Conservation (phyloP, 2,329 filamentous ascomycete genomes). For the Ustilaginoidea virens region DNA sequence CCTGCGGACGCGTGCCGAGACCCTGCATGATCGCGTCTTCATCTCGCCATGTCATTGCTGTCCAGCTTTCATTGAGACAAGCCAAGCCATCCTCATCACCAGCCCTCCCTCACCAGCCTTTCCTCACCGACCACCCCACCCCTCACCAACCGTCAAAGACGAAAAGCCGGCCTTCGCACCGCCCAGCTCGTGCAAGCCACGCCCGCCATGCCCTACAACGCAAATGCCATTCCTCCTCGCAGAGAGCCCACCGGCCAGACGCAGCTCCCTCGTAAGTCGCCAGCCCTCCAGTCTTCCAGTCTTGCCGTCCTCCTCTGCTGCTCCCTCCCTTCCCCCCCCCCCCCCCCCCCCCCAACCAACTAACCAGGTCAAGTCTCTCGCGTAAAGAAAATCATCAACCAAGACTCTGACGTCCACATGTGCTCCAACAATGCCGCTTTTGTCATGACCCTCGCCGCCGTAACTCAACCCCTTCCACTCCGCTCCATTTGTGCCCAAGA, state of each 20-base stretch:
- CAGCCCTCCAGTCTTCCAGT: not conserved
- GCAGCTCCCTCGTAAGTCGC: constrained; percentile 60
- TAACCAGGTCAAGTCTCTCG: constrained; percentile 51
- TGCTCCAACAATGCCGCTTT: constrained; percentile 93
- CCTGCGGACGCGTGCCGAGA: no score
- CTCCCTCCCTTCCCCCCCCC: not conserved
- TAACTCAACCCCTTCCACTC: constrained; percentile 20
- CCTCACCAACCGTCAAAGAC: no score
- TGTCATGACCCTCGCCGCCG: constrained; percentile 79
- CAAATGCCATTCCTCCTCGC: constrained; percentile 61
- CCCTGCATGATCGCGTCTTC: no score
- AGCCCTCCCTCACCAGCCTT: no score
- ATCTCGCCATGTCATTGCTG: no score
- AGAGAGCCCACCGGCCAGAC: constrained; percentile 76
- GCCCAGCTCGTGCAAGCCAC: no score
- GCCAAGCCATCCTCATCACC: no score
- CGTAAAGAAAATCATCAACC: constrained; percentile 87
- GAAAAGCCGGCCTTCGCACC: no score
- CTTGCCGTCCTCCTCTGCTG: constrained; percentile 2
- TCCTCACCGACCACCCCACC: no score
- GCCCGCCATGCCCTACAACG: constrained; percentile 74
- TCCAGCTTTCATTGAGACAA: no score
- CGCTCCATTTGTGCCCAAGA: not conserved
- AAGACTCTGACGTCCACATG: constrained; percentile 71
- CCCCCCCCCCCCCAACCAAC: constrained; percentile 4